phyloP scores from a whole-genome alignment of 2,329 filamentous ascomycete species.

The Boeremia exigua region DNA sequence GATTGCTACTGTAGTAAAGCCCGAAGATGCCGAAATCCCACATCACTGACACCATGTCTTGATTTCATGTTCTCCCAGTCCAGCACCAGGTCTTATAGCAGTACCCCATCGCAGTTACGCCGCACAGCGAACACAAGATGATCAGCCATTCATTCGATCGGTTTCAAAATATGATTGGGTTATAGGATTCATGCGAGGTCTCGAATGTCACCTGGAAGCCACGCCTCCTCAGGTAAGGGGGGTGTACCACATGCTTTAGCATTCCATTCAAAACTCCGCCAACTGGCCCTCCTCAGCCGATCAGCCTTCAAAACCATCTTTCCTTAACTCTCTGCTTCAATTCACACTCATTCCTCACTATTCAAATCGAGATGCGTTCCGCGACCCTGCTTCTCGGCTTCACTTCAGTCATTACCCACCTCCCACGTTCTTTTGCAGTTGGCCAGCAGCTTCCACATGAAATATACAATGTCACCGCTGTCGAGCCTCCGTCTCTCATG shows the following conservation, averaged over 20 bases:
- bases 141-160: background rate
- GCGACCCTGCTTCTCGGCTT: conserved; percentile 8
- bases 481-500: background rate
- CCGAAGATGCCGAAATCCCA: background rate
- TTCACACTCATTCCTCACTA: conserved; percentile 7
- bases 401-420: conserved; percentile 6
- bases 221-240: conserved; percentile 12
- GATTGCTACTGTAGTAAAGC: background rate
- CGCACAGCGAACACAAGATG: background rate
- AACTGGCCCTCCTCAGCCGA: conserved; percentile 7
- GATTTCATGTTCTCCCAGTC: background rate
- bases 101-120: background rate
- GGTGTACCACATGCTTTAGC: conserved; percentile 1
- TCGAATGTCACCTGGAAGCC: background rate
- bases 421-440: conserved; percentile 8
- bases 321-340: conserved; percentile 1
- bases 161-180: background rate
- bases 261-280: conserved; percentile 14
- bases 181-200: conserved; percentile 8
- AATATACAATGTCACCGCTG: conserved; percentile 12
- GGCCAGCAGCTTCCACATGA: conserved; percentile 7
- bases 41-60: background rate
- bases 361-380: conserved; percentile 7
- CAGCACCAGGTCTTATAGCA: background rate
- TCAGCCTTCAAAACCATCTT: background rate